These are phyloP conservation scores for Nematocida homosporus DNA, from an alignment of 371 early-diverging fungal genomes.

Conservation along the genomic window DNA sequence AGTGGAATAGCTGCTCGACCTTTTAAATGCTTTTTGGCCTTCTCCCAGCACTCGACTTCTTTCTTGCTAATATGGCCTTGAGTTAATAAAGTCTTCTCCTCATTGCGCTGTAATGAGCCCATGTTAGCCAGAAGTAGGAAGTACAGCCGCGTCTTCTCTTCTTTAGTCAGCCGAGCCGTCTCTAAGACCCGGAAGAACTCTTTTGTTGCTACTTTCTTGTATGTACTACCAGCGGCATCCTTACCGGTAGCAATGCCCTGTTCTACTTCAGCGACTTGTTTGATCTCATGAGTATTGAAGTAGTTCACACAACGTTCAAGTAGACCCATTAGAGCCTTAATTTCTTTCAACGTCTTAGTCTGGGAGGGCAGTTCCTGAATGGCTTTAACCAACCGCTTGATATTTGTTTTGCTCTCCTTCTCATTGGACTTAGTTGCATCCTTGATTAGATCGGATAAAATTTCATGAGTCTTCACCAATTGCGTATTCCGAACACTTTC, in stretches of 20 bases:
- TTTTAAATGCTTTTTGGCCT: constrained; percentile 9
- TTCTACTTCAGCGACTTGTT: constrained; percentile 57
- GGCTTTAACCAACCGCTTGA: constrained; percentile 59
- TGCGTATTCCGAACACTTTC: constrained; percentile 62
- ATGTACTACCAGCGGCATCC: constrained; percentile 54
- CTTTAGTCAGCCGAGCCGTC: constrained; percentile 30
- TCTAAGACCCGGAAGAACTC: constrained; percentile 56
- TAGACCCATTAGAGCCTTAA: constrained; percentile 56
- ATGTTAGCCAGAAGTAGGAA: constrained; percentile 54
- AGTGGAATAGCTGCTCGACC: constrained; percentile 16
- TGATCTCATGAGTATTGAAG: constrained; percentile 54
- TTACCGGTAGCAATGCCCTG: constrained; percentile 62
- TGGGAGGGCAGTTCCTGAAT: constrained; percentile 67
- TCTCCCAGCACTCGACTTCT: constrained; percentile 48
- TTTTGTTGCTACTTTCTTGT: constrained; percentile 32
- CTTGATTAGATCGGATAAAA: constrained; percentile 55
- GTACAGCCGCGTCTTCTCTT: constrained; percentile 63
- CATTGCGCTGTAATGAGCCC: constrained; percentile 37
- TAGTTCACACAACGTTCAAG: constrained; percentile 57
- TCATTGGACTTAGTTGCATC: constrained; percentile 50
- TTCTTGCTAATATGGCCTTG: constrained; percentile 27
- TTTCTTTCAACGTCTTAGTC: constrained; percentile 58
- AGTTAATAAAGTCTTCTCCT: constrained; percentile 42
- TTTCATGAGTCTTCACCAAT: constrained; percentile 62
- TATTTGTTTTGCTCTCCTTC: constrained; percentile 55